phyloP scores from a whole-genome alignment of 306 rosid genomes.

The Coriaria nepalensis region DNA sequence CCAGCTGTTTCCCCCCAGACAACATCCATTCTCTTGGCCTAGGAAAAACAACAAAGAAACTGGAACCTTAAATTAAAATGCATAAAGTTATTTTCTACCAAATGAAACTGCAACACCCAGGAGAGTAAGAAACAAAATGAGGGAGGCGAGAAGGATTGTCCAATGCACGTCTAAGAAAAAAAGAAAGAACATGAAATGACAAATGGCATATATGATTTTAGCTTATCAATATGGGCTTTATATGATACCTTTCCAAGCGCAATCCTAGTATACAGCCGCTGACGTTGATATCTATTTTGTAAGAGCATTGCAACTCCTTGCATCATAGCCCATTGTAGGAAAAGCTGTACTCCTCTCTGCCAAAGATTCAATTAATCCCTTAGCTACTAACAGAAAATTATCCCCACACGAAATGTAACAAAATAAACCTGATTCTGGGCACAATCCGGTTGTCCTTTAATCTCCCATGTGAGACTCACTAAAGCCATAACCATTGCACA shows the following conservation, averaged over 20 bases:
- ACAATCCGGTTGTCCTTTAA: slow-evolving; percentile 90
- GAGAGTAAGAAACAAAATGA: too few relatives aligned
- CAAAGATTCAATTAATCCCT: slow-evolving; percentile 11
- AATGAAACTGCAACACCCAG: too few relatives aligned
- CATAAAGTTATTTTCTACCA: too few relatives aligned
- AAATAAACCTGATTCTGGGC: slow-evolving; percentile 65
- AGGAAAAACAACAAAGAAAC: slow-evolving; percentile 17
- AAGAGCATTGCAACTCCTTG: slow-evolving; percentile 98
- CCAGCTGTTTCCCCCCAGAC: slow-evolving; percentile 99
- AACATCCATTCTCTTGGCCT: slow-evolving; percentile 99
- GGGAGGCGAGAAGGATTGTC: background rate
- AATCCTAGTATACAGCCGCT: slow-evolving; percentile 95
- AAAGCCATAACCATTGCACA: slow-evolving; percentile 95
- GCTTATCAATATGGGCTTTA: slow-evolving; percentile 1
- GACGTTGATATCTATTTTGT: slow-evolving; percentile 97
- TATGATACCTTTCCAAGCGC: slow-evolving; percentile 88
- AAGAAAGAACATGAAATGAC: slow-evolving; percentile 7
- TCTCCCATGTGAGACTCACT: slow-evolving; percentile 98
- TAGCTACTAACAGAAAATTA: background rate
- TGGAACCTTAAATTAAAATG: background rate
- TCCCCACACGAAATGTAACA: slow-evolving; percentile 1
- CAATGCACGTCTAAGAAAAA: slow-evolving; percentile 1
- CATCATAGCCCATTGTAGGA: slow-evolving; percentile 99
- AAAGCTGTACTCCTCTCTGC: slow-evolving; percentile 96
- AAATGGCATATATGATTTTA: slow-evolving; percentile 4